Percentiles rank a stretch among this genome's conserved stretches.
These are phyloP conservation scores for Ceratobasidium sp. DNA, from an alignment of 1,284 basidiomycete species.

Conservation along the genomic window DNA sequence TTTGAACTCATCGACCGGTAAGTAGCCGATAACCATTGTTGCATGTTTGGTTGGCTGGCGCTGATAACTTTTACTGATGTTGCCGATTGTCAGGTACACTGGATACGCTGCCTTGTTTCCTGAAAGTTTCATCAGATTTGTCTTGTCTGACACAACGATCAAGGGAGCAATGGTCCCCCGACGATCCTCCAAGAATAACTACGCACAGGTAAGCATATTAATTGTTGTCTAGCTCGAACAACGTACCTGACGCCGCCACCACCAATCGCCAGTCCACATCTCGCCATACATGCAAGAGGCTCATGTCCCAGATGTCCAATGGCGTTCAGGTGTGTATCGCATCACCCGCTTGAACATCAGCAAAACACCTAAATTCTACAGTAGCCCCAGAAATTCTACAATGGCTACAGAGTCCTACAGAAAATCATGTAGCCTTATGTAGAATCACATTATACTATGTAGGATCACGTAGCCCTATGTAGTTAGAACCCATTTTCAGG, in stretches of 20 bases:
- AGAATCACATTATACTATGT: too few species aligned
- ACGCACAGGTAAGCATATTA: not conserved
- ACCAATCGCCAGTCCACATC: conserved; percentile 45
- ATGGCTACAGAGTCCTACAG: too few species aligned
- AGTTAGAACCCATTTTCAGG: too few species aligned
- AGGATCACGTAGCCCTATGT: too few species aligned
- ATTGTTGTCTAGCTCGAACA: not conserved
- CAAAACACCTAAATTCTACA: too few species aligned
- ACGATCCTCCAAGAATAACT: conserved; percentile 32
- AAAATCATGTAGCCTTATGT: too few species aligned
- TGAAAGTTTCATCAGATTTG: conserved; percentile 37
- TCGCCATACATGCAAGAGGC: conserved; percentile 11
- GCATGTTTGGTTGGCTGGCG: conserved; percentile 23
- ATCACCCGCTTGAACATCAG: not conserved
- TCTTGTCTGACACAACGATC: conserved; percentile 46
- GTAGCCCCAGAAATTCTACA: too few species aligned
- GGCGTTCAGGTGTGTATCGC: conserved; percentile 4
- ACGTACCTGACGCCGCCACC: conserved; percentile 45
- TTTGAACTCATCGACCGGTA: conserved; percentile 34
- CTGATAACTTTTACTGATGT: conserved; percentile 43
- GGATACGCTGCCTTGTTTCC: conserved; percentile 45
- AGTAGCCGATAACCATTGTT: conserved; percentile 42
- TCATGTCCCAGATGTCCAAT: not conserved
- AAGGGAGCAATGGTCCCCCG: conserved; percentile 43
- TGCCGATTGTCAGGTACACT: conserved; percentile 47